A percentile compares a stretch with the other conserved stretches of the same genome.
phyloP scores from a whole-genome alignment of 306 rosid species.

The Cyclanthera cordifolia region DNA sequence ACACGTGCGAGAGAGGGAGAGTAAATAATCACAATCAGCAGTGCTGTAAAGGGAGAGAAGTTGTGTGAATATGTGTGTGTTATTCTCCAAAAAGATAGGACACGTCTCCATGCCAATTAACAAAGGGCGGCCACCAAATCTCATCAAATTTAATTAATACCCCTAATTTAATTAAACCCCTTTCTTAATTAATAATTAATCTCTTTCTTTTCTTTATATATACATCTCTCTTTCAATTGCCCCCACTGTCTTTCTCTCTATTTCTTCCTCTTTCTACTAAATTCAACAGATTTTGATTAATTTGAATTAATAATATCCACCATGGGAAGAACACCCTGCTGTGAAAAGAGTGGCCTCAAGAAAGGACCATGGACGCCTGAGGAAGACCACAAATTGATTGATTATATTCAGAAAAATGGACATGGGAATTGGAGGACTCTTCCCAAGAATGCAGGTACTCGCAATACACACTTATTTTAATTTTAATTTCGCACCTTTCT shows the following conservation, averaged over 20 bases:
- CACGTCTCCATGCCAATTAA: background rate
- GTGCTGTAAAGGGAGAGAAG: conserved; percentile 1
- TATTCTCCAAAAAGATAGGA: conserved; percentile 1
- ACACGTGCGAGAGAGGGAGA: conserved; percentile 7
- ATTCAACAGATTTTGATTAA: background rate
- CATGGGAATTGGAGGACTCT: conserved; percentile 95
- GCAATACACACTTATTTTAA: no score
- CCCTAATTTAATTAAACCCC: background rate
- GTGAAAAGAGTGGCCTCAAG: conserved; percentile 79
- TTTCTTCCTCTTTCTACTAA: background rate
- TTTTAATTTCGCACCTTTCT: background rate
- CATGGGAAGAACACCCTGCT: conserved; percentile 96
- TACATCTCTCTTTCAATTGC: background rate
- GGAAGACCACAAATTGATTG: conserved; percentile 67
- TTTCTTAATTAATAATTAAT: background rate
- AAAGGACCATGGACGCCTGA: conserved; percentile 97
- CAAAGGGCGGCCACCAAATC: conserved; percentile 13
- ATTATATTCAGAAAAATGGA: conserved; percentile 72
- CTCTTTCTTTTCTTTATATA: background rate
- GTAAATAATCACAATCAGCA: conserved; percentile 1
- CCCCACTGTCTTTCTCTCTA: background rate
- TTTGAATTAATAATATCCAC: background rate
- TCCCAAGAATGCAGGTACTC: conserved; percentile 84
- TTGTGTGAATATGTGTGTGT: background rate
- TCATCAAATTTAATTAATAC: background rate